Evolutionary conservation across 257 asterid species (phyloP).

Genomic region (Craterostigma plantagineum): DNA sequence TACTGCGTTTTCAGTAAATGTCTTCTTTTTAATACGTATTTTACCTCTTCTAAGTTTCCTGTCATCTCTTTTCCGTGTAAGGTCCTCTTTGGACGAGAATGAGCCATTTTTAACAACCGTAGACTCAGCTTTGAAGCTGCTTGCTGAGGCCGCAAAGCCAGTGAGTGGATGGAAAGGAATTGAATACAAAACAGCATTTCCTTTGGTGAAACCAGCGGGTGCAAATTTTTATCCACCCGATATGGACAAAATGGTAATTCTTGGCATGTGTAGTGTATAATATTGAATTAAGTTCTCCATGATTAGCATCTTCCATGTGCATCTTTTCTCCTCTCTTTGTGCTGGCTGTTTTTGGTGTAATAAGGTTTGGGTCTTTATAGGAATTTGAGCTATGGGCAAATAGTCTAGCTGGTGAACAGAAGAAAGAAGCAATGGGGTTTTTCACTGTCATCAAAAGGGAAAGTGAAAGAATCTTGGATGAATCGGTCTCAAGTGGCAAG

Average conservation of each 20-base stretch:
- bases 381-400: constrained; percentile 82
- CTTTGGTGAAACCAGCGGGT: constrained; percentile 62
- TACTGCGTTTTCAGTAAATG: background rate
- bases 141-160: constrained; percentile 56
- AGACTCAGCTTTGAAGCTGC: constrained; percentile 68
- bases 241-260: constrained; percentile 76
- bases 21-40: background rate
- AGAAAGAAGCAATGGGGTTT: constrained; percentile 64
- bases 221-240: constrained; percentile 94
- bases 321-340: too few species aligned
- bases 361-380: constrained; percentile 18
- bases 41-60: constrained; percentile 10
- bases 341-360: too few species aligned
- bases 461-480: constrained; percentile 42
- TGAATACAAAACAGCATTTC: constrained; percentile 63
- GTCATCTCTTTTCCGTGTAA: constrained; percentile 15
- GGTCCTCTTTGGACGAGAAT: constrained; percentile 88
- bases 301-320: too few species aligned
- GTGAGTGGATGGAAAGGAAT: constrained; percentile 80
- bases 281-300: too few species aligned
- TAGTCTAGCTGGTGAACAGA: constrained; percentile 57
- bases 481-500: constrained; percentile 13
- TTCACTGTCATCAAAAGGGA: constrained; percentile 76
- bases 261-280: too few species aligned
- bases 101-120: constrained; percentile 86